Percentiles rank a stretch among this genome's conserved stretches.
phyloP scores from a whole-genome alignment of 192 early-diverging fungal species.

The Coemansia nantahalensis region DNA sequence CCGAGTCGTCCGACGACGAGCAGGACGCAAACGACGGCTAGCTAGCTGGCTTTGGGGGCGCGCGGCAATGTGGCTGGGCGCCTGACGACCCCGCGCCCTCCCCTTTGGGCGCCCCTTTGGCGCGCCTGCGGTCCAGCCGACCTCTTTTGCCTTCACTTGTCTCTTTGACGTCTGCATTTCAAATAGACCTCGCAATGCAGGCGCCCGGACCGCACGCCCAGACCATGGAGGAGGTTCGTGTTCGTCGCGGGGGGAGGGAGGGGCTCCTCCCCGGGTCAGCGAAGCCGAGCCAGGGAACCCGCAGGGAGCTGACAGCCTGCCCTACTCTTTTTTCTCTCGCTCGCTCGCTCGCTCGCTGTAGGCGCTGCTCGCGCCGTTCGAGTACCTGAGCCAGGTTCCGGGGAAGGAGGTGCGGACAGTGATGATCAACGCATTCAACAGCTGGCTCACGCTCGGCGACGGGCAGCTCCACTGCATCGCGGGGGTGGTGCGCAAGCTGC shows the following conservation, averaged over 20 bases:
- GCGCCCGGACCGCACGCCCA: no score
- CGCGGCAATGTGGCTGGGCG: no score
- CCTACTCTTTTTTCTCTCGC: constrained; percentile 1
- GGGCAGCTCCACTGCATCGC: constrained; percentile 68
- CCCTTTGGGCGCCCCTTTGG: no score
- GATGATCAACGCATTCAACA: constrained; percentile 88
- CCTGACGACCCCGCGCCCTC: neutral
- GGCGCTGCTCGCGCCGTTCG: constrained; percentile 91
- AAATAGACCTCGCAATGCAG: no score
- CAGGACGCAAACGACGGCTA: constrained; percentile 30
- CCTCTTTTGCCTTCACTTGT: neutral
- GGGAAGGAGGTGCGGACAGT: constrained; percentile 94
- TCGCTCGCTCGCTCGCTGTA: constrained; percentile 22
- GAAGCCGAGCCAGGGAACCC: no score
- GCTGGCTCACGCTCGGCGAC: constrained; percentile 78
- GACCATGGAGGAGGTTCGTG: constrained; percentile 1
- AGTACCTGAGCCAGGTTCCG: constrained; percentile 79
- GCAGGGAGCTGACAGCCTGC: constrained; percentile 3
- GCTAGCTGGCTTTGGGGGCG: neutral
- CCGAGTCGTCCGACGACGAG: constrained; percentile 35
- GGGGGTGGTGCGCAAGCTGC: constrained; percentile 89
- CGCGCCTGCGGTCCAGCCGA: no score
- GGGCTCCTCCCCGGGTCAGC: no score
- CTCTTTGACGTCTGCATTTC: neutral
- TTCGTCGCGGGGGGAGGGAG: no score